Base-by-base conservation (phyloP, 345 rosid genomes). In the Noccaea caerulescens region DNA sequence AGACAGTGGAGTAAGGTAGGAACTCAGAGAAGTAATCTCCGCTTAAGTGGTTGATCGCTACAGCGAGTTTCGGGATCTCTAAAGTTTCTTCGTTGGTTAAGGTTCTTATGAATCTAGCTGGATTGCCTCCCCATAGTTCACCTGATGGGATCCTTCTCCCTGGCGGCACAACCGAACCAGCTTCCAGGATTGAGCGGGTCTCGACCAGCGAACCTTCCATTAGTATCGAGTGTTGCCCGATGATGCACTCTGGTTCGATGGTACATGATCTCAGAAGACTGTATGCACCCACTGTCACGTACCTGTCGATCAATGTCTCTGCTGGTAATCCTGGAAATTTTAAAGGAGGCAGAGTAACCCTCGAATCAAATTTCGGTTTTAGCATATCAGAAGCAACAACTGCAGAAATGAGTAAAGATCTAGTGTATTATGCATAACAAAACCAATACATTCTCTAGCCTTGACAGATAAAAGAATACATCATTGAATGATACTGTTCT, bases 111-210 rank as follows among this genome's bases (percentile, higher is more conserved):
- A 87, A 91, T 82, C 85, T 88, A 39, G 97, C 98, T 20, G 98
- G 99, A 80, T 94, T 94, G 46, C 99, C 99, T 39, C 97, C 97
- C 98, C 98, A 94, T 49, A 91, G 92, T 64, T 94, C 98, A 56
- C 99, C 96, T 0, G 91, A 84, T 44, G 98, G 99, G 59, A 94
- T 89, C 82, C 96, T 84, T 76, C 99, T 86, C 36, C 97, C 98
- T 41, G 99, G 99, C 20, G 96, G 98, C 61, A 94, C 82, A 50
- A 94, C 93, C 2, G 99, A 89, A 34, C 96, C 99, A 2, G 98
- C 99, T 84, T 94, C 99, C 4, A 94, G 82, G 54, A 94, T 94
- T 18, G 99, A 82, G 59, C 84, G 93, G 1, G 93, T 88, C 82
- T 94, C 99, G 11, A 94, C 88, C 73, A 94, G 75, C 11, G 99